phyloP scores from a whole-genome alignment of 345 rosid genomes.

The Anastatica hierochuntica region DNA sequence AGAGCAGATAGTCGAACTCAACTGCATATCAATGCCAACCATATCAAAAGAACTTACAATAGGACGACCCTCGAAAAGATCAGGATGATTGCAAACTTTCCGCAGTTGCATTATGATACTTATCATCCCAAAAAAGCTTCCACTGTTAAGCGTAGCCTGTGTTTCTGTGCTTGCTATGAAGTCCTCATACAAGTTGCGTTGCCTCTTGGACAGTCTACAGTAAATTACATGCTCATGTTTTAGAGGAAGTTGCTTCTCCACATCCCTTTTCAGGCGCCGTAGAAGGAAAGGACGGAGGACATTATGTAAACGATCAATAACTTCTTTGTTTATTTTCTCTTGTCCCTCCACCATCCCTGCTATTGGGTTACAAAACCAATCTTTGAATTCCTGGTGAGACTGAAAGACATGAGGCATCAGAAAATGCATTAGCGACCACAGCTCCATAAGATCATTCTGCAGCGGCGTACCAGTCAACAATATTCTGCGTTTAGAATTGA shows the following conservation, averaged over 20 bases:
- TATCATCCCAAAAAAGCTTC: constrained; percentile 98
- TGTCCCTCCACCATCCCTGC: constrained; percentile 99
- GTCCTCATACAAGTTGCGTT: constrained; percentile 96
- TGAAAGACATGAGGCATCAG: constrained; percentile 98
- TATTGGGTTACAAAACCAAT: constrained; percentile 98
- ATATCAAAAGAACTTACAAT: constrained; percentile 96
- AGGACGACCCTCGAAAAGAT: constrained; percentile 98
- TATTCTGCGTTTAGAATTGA: constrained; percentile 94
- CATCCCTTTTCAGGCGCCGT: constrained; percentile 94
- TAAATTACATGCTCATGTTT: constrained; percentile 88
- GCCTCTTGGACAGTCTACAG: constrained; percentile 96
- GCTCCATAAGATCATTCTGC: constrained; percentile 99
- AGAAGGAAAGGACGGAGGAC: constrained; percentile 98
- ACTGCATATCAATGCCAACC: constrained; percentile 61
- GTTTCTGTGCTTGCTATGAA: constrained; percentile 99
- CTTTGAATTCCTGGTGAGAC: constrained; percentile 99
- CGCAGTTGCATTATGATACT: constrained; percentile 99
- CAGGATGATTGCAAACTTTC: constrained; percentile 99
- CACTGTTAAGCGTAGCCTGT: constrained; percentile 88
- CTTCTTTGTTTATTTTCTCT: constrained; percentile 93
- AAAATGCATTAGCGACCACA: constrained; percentile 99
- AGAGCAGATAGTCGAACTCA: constrained; percentile 71
- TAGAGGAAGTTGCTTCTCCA: constrained; percentile 93
- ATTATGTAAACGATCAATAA: constrained; percentile 95
- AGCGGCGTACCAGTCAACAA: constrained; percentile 93